phyloP scores from a whole-genome alignment of 2,329 filamentous ascomycete genomes.

The Penicillium verrucosum region DNA sequence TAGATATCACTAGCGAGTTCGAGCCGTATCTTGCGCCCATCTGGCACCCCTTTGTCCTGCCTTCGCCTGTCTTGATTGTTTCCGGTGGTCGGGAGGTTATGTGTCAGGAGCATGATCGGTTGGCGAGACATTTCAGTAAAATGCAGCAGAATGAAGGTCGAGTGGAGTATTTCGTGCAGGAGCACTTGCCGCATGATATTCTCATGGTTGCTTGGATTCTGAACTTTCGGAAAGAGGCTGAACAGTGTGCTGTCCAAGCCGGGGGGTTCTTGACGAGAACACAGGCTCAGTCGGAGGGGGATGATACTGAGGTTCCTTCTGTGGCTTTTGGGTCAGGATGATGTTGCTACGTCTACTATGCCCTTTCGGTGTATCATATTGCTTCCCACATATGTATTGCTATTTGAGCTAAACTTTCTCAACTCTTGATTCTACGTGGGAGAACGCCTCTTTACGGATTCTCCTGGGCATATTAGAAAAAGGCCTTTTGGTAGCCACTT shows the following conservation, averaged over 20 bases:
- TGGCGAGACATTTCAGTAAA: constrained; percentile 2
- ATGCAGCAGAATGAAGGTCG: constrained; percentile 7
- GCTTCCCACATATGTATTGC: background rate
- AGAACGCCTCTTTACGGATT: background rate
- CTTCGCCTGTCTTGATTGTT: constrained; percentile 3
- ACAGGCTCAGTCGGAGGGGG: background rate
- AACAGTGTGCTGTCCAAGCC: constrained; percentile 1
- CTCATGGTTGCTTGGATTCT: constrained; percentile 8
- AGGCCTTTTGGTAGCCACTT: background rate
- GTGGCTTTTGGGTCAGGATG: background rate
- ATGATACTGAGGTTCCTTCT: background rate
- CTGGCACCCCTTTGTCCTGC: constrained; percentile 2
- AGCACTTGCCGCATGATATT: constrained; percentile 2
- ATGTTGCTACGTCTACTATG: background rate
- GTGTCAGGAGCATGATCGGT: constrained; percentile 9
- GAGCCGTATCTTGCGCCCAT: constrained; percentile 4
- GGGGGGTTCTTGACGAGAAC: constrained; percentile 2
- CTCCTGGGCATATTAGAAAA: background rate
- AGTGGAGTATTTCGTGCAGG: constrained; percentile 8
- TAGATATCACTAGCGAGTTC: background rate
- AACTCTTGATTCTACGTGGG: too few species aligned
- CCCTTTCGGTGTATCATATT: background rate
- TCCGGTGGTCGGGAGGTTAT: constrained; percentile 7
- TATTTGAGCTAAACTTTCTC: background rate
- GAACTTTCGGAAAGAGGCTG: constrained; percentile 5